Percentiles rank a stretch among this genome's conserved stretches.
Evolutionary conservation across 768 basidiomycete genomes (phyloP).

Genomic region (Lactarius vividus): DNA sequence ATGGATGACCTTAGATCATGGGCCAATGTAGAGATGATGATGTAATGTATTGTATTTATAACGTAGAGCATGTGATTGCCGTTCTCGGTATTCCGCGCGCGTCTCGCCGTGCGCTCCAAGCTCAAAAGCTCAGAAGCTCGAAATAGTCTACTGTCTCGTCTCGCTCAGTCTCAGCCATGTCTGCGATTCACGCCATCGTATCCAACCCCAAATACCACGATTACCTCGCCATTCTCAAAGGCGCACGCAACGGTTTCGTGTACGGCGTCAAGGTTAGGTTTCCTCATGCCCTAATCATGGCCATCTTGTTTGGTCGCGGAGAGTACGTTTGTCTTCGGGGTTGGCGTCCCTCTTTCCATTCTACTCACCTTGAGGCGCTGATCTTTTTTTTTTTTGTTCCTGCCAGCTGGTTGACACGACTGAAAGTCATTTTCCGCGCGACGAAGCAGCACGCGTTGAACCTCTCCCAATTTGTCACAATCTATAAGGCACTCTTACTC

Average conservation of each 20-base stretch:
- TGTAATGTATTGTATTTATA: background rate
- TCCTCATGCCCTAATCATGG: conserved; percentile 97
- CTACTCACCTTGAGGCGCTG: conserved; percentile 4
- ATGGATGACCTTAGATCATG: conserved; percentile 19
- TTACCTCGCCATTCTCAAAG: conserved; percentile 89
- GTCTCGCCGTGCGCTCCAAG: background rate
- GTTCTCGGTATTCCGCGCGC: background rate
- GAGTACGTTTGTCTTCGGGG: conserved; percentile 55
- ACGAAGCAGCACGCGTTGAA: conserved; percentile 91
- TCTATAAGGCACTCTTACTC: conserved; percentile 86
- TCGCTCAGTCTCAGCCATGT: conserved; percentile 27
- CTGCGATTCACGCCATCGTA: conserved; percentile 39
- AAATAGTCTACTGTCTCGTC: background rate
- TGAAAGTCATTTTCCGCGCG: conserved; percentile 68
- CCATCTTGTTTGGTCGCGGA: conserved; percentile 88
- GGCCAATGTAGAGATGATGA: conserved; percentile 17
- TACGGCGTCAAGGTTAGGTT: conserved; percentile 91
- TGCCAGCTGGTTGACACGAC: conserved; percentile 67
- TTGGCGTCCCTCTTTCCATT: background rate
- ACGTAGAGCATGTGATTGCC: conserved; percentile 19
- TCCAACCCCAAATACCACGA: conserved; percentile 81
- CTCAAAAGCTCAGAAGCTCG: background rate
- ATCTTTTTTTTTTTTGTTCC: conserved; percentile 13
- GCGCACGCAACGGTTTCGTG: conserved; percentile 86
- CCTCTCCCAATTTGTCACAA: conserved; percentile 88